A percentile compares a stretch with the other conserved stretches of the same genome.
These are phyloP conservation scores for Gossypium davidsonii DNA, from an alignment of 441 rosid genomes.

Conservation along the genomic window DNA sequence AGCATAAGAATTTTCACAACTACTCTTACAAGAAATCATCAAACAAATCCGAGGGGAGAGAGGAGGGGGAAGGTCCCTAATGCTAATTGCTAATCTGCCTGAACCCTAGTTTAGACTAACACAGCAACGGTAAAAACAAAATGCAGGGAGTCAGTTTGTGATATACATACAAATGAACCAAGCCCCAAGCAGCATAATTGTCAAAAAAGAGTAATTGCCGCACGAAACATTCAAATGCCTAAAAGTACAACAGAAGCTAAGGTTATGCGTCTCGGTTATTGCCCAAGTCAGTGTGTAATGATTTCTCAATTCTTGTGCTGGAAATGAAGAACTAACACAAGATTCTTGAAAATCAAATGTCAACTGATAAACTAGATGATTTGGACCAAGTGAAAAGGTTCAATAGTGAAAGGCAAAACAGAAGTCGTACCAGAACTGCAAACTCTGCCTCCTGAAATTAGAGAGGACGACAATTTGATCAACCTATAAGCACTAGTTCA, in stretches of 20 bases:
- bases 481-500: not conserved
- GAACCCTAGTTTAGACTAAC: not conserved
- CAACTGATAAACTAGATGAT: not conserved
- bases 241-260: not conserved
- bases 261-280: not conserved
- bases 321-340: slow-evolving; percentile 2
- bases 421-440: not conserved
- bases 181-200: not conserved
- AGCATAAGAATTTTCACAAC: not conserved
- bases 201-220: not conserved
- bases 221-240: not conserved
- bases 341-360: not conserved
- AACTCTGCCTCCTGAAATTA: not conserved
- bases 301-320: not conserved
- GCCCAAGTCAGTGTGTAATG: not conserved
- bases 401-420: not conserved
- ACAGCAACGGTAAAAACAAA: not conserved
- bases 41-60: not conserved
- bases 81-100: not conserved
- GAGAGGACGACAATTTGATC: not conserved
- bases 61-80: not conserved
- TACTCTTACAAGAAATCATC: not conserved
- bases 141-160: not conserved
- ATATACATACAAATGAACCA: not conserved
- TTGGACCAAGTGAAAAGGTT: not conserved